Evolutionary conservation across 139 green algal genomes (phyloP), one percentile per base, ranked within the genome.

Genomic region (Trebouxia sp.): DNA sequence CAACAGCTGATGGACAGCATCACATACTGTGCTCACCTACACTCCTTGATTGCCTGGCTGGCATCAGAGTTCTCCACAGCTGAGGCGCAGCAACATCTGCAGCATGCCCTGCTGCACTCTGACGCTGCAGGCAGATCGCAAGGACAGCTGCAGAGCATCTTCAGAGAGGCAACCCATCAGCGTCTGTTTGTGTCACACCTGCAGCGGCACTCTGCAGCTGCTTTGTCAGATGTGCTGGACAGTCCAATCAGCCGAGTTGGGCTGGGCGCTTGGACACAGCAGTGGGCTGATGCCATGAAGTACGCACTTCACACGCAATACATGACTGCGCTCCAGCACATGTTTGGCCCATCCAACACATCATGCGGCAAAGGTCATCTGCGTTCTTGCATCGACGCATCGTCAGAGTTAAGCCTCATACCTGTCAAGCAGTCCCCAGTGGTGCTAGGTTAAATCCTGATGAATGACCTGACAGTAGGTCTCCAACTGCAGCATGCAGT

Each of bases 1-100:
- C 24, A 32, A 5, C 58, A 70, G 58, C 58, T 70, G 30, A 70
- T 70, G 58, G 58, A 70, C 58, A 70, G 58, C 58, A 70, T 70
- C 58, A 70, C 58, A 10, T 70, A 39, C 32, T 70, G 58, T 42
- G 58, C 58, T 1, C 58, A 70, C 30, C 32, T 70, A 32, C 58
- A 70, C 58, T 70, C 58, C 3, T 42, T 32, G 30, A 45, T 70
- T 26, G 9, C 58, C 14, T 70, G 58, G 58, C 58, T 70, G 3
- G 58, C 58, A 43, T 70, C 15, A 30, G 9, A n/a, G 26, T 32
- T 70, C 9, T 42, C 30, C 58, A 42, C 58, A 43, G 30, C 8
- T 42, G 58, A 30, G 42, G 32, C 58, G 42, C 9, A 42, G 4
- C 1, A 70, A 24, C 30, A 70, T 30, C 58, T 70, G 58, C 58